phyloP scores from a whole-genome alignment of 164 flowering plant species.

The Litsea cubeba region DNA sequence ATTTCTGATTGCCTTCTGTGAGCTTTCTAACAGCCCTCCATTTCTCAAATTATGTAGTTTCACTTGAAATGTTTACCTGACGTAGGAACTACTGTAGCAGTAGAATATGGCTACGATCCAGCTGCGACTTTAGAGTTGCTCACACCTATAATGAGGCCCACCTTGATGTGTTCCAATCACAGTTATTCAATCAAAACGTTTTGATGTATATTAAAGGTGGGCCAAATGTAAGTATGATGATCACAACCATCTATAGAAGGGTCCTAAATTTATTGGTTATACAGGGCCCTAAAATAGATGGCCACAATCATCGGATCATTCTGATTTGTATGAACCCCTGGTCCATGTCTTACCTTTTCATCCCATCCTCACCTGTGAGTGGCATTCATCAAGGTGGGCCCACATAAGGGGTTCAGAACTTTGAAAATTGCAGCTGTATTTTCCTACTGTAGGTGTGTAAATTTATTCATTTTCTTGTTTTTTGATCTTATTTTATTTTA shows the following conservation, averaged over 20 bases:
- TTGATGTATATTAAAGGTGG: too few species aligned
- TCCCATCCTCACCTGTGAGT: too few species aligned
- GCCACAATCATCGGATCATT: background rate
- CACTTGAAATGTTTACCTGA: background rate
- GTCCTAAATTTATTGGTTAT: too few species aligned
- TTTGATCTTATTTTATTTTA: background rate
- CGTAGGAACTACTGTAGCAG: background rate
- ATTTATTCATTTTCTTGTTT: background rate
- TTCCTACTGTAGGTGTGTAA: background rate
- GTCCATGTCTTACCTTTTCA: too few species aligned
- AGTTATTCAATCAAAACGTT: too few species aligned
- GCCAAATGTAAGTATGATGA: too few species aligned
- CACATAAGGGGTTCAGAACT: background rate
- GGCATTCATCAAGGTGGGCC: too few species aligned
- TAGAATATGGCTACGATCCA: background rate
- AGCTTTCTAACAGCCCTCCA: constrained; percentile 26
- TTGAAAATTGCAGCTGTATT: background rate
- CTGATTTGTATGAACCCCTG: background rate
- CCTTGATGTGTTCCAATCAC: too few species aligned
- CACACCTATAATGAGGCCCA: too few species aligned
- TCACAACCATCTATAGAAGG: too few species aligned
- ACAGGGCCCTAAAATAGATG: background rate
- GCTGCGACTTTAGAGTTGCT: too few species aligned
- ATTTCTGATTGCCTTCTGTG: constrained; percentile 94
- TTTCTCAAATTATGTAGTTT: too few species aligned